Evolutionary conservation across 257 asterid species (phyloP), one percentile per base, ranked within the genome.

Genomic region (Penstemon eatonii): DNA sequence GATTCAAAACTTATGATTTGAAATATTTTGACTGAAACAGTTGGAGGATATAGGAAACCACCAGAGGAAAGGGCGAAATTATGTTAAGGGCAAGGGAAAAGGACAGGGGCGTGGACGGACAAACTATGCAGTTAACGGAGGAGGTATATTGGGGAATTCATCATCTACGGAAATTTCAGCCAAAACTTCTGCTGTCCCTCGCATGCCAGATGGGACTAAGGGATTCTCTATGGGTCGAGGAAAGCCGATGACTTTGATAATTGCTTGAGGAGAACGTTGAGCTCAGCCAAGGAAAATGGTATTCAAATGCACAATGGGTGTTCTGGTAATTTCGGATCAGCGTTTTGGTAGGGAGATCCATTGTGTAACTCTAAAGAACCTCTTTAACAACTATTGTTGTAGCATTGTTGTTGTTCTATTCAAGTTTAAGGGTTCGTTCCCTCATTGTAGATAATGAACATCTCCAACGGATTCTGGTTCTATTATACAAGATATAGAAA

Each of bases 171-270:
- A 78, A 60, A 60, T 54, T 68, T 59, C 77, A 59, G 72, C 73
- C 39, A 83, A 82, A 79, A 75, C 79, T 67, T 64, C 90, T 74
- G 73, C 83, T 3, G 95, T 81, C 64, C 98, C 98, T 56, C 93
- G 96, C 53, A 90, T 90, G 98, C 97, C 98, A 1, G 98, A 92
- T 73, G 97, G 98, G 41, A 90, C 97, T 36, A 81, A 74, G 80
- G 98, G 98, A 46, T 92, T 92, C 83, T 85, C 95, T 4, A 71
- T 90, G 93, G 98, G 98, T 50, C 85, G 98, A 59, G 98, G 98
- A 65, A 92, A 90, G 80, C 80, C 90, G 37, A 55, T 83, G 37
- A 87, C 86, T 63, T 60, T 82, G 11, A 79, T 70, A 67, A 75
- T 63, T 39, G 83, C 76, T 67, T 79, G 82, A 75, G 12, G 33